Percentiles rank a stretch among this genome's conserved stretches.
phyloP scores from a whole-genome alignment of 1,284 basidiomycete species.

The Heliocybe sulcata region DNA sequence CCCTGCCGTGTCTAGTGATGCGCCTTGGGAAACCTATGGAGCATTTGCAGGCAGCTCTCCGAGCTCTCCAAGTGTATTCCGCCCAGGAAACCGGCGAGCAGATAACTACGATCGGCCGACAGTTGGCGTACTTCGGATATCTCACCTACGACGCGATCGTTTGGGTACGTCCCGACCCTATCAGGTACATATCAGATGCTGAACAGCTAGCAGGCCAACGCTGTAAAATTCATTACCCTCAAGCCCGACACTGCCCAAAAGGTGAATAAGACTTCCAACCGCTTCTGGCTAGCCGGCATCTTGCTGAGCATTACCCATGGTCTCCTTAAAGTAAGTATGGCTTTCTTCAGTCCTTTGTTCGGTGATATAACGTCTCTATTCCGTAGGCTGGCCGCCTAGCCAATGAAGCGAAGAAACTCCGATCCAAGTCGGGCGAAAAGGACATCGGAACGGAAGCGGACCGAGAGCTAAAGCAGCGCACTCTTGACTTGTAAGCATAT shows the following conservation, averaged over 20 bases:
- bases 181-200: background rate
- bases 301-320: slow-evolving; percentile 67
- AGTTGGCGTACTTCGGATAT: slow-evolving; percentile 90
- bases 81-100: slow-evolving; percentile 65
- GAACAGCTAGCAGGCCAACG: slow-evolving; percentile 41
- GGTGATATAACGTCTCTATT: background rate
- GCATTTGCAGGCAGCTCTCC: slow-evolving; percentile 88
- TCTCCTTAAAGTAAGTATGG: slow-evolving; percentile 50
- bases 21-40: slow-evolving; percentile 92
- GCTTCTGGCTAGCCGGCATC: slow-evolving; percentile 91
- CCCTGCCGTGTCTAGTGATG: slow-evolving; percentile 55
- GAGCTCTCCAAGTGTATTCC: slow-evolving; percentile 48
- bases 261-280: slow-evolving; percentile 70
- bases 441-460: slow-evolving; percentile 64
- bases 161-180: slow-evolving; percentile 54
- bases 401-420: slow-evolving; percentile 48
- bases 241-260: slow-evolving; percentile 58
- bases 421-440: slow-evolving; percentile 36
- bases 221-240: slow-evolving; percentile 64
- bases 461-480: slow-evolving; percentile 51
- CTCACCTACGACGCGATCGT: slow-evolving; percentile 75
- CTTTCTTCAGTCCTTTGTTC: background rate
- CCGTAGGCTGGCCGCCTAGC: slow-evolving; percentile 52
- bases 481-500: slow-evolving; percentile 45
- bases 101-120: slow-evolving; percentile 76